phyloP scores from a whole-genome alignment of 1,139 yeast species.

The Zhuliangozyma blackwelliae region DNA sequence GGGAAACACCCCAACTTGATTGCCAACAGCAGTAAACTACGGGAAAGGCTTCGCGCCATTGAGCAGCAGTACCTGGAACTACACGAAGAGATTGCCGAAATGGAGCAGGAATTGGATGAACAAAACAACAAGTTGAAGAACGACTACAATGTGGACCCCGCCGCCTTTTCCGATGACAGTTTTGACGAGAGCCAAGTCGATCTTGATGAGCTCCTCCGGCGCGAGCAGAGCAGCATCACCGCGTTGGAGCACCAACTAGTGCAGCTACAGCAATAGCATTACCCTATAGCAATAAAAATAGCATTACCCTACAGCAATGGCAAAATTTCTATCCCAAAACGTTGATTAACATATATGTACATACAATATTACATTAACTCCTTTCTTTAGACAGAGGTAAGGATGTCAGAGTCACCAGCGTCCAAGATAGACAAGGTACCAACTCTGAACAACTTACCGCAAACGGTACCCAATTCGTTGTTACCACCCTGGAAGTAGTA shows the following conservation, averaged over 20 bases:
- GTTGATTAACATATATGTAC: slow-evolving; percentile 9
- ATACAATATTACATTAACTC: not conserved
- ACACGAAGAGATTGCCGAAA: slow-evolving; percentile 20
- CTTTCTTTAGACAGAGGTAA: slow-evolving; percentile 40
- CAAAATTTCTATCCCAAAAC: slow-evolving; percentile 5
- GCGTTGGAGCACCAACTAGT: slow-evolving; percentile 25
- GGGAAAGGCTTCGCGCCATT: slow-evolving; percentile 16
- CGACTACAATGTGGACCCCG: slow-evolving; percentile 16
- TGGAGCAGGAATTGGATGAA: slow-evolving; percentile 25
- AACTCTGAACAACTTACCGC: slow-evolving; percentile 99
- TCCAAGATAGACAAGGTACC: slow-evolving; percentile 95
- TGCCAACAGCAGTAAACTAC: slow-evolving; percentile 19
- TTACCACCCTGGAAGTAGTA: slow-evolving; percentile 99
- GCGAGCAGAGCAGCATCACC: slow-evolving; percentile 33
- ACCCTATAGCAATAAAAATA: too few species aligned
- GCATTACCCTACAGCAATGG: too few species aligned
- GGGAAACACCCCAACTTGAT: slow-evolving; percentile 28
- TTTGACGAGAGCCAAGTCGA: slow-evolving; percentile 17
- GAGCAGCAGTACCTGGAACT: slow-evolving; percentile 20
- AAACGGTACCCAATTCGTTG: slow-evolving; percentile 99
- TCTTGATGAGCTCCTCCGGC: slow-evolving; percentile 27
- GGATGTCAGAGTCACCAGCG: slow-evolving; percentile 99
- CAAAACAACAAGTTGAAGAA: slow-evolving; percentile 27
- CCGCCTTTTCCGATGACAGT: slow-evolving; percentile 3
- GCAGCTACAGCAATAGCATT: too few species aligned